Percentiles rank a stretch among this genome's conserved stretches.
phyloP scores from a whole-genome alignment of 1,139 yeast species.

The Sugiyamaella xylanicola region DNA sequence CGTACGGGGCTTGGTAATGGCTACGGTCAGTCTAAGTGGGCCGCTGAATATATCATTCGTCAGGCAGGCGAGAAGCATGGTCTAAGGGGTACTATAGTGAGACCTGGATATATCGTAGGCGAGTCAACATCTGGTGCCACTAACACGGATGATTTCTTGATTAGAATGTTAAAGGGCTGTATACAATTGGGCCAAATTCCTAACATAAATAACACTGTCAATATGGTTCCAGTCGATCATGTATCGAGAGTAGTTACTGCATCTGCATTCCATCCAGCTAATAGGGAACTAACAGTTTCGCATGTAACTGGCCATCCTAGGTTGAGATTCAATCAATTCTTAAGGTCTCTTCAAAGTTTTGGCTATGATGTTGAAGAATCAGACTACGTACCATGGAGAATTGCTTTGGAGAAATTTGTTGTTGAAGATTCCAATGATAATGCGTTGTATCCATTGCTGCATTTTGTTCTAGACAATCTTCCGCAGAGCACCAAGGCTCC shows the following conservation, averaged over 20 bases:
- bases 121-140: slow-evolving; percentile 79
- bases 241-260: slow-evolving; percentile 92
- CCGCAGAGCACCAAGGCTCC: slow-evolving; percentile 94
- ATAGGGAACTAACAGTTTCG: slow-evolving; percentile 61
- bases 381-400: slow-evolving; percentile 80
- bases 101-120: slow-evolving; percentile 97
- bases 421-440: slow-evolving; percentile 70
- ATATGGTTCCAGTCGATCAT: slow-evolving; percentile 98
- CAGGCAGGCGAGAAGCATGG: slow-evolving; percentile 80
- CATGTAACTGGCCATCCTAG: slow-evolving; percentile 99
- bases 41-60: slow-evolving; percentile 86
- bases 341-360: slow-evolving; percentile 62
- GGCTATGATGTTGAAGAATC: slow-evolving; percentile 69
- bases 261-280: slow-evolving; percentile 76
- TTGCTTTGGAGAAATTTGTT: slow-evolving; percentile 72
- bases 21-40: slow-evolving; percentile 98
- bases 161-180: slow-evolving; percentile 93
- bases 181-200: slow-evolving; percentile 86
- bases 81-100: slow-evolving; percentile 79
- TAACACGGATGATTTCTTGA: slow-evolving; percentile 92
- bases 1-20: slow-evolving; percentile 83
- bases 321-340: slow-evolving; percentile 71
- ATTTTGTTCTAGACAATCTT: slow-evolving; percentile 88
- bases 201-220: slow-evolving; percentile 80
- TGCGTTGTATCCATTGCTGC: slow-evolving; percentile 90